phyloP scores from a whole-genome alignment of 148 eudicot species.

The Dysphania ambrosioides region DNA sequence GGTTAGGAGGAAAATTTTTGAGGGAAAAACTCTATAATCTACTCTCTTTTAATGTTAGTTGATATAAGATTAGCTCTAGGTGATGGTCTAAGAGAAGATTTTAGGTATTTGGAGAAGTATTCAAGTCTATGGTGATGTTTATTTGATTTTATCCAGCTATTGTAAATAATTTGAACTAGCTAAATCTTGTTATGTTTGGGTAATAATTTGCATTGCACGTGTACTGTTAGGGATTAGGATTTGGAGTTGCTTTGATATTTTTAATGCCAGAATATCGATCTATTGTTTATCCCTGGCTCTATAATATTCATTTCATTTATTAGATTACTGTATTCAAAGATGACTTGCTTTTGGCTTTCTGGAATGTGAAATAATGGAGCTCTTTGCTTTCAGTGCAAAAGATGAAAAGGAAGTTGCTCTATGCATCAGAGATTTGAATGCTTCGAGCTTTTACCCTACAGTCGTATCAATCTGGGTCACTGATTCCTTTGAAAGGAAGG shows the following conservation, averaged over 20 bases:
- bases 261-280: background rate
- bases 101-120: background rate
- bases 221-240: background rate
- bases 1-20: no score
- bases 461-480: slow-evolving; percentile 74
- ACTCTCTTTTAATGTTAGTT: no score
- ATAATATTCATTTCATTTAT: no score
- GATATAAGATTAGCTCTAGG: background rate
- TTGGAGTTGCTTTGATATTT: background rate
- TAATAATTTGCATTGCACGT: no score
- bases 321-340: background rate
- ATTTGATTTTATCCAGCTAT: no score
- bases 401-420: slow-evolving; percentile 76
- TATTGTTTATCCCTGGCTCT: no score
- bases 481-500: slow-evolving; percentile 89
- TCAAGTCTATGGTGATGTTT: no score
- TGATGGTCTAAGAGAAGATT: no score
- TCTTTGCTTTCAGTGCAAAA: slow-evolving; percentile 54
- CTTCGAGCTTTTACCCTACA: slow-evolving; percentile 62
- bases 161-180: no score
- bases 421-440: slow-evolving; percentile 75
- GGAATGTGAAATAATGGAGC: background rate
- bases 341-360: background rate
- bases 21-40: no score
- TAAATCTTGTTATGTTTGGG: no score